Conservation (phyloP, 371 early-diverging fungal genomes). For the Lichtheimia ramosa region DNA sequence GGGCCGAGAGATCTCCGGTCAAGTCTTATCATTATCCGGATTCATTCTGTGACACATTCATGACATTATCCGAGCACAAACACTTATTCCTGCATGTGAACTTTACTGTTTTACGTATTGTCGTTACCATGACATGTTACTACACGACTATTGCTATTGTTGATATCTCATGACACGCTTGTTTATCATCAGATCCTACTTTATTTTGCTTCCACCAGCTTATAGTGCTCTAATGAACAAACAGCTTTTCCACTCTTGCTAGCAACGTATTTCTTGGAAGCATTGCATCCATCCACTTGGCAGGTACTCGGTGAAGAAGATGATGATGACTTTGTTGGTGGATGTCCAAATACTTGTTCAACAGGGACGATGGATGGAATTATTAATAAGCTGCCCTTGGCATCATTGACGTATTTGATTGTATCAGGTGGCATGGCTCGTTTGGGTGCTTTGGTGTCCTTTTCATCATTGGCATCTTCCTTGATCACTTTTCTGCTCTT, state of each 20-base stretch:
- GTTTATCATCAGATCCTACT: not conserved
- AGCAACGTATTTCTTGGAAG: constrained; percentile 33
- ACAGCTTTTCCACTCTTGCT: constrained; percentile 35
- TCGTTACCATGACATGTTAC: too few relatives aligned
- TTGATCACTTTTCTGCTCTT: constrained; percentile 63
- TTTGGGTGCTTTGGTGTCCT: constrained; percentile 18
- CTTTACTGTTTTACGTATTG: too few relatives aligned
- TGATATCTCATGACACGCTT: too few relatives aligned
- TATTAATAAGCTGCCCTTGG: constrained; percentile 21
- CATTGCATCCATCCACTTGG: constrained; percentile 32
- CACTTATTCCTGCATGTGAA: too few relatives aligned
- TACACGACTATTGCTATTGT: too few relatives aligned
- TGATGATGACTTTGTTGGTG: not conserved
- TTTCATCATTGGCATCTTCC: constrained; percentile 44
- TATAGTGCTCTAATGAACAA: constrained; percentile 48
- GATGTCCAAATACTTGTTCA: constrained; percentile 31
- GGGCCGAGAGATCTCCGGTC: too few relatives aligned
- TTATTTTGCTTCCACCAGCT: constrained; percentile 19
- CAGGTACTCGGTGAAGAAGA: constrained; percentile 5
- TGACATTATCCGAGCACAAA: too few relatives aligned
- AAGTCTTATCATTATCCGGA: too few relatives aligned
- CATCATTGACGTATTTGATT: constrained; percentile 28
- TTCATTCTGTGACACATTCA: too few relatives aligned
- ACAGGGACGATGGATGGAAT: constrained; percentile 30
- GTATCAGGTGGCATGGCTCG: constrained; percentile 23